Percentiles rank a stretch among this genome's conserved stretches.
Conservation (phyloP, 108 stramenopile species). For the Fragilaria crotonensis region DNA sequence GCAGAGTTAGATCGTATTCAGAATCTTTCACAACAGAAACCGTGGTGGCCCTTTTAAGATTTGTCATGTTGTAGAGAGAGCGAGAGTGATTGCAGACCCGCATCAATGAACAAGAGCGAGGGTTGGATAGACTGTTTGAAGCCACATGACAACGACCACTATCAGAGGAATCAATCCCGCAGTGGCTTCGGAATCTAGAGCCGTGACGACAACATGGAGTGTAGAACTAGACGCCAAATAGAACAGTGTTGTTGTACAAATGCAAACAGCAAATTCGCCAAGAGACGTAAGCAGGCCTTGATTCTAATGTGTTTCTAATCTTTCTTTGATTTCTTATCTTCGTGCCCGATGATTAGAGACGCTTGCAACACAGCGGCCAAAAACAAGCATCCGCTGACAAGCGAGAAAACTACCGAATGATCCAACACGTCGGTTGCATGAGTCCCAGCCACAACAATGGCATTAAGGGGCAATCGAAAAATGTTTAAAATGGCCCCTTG, state of each 20-base stretch:
- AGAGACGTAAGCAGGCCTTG: too few species aligned
- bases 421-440: conserved; percentile 78
- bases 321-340: conserved; percentile 14
- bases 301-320: conserved; percentile 15
- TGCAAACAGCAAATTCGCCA: too few species aligned
- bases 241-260: too few species aligned
- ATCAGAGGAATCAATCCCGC: too few species aligned
- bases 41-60: neutral
- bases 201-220: too few species aligned
- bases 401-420: conserved; percentile 47
- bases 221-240: too few species aligned
- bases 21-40: neutral
- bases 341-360: conserved; percentile 37
- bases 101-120: too few species aligned
- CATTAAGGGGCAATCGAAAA: conserved; percentile 91
- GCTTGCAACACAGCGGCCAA: conserved; percentile 62
- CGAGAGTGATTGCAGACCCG: too few species aligned
- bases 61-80: too few species aligned
- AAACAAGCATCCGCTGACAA: conserved; percentile 68
- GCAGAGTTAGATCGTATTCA: neutral
- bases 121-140: too few species aligned
- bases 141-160: too few species aligned
- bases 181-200: too few species aligned
- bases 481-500: conserved; percentile 92
- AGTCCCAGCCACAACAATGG: conserved; percentile 88